Base-by-base conservation (phyloP, 108 stramenopile genomes). In the Pseudonitzschia delicatissima region DNA sequence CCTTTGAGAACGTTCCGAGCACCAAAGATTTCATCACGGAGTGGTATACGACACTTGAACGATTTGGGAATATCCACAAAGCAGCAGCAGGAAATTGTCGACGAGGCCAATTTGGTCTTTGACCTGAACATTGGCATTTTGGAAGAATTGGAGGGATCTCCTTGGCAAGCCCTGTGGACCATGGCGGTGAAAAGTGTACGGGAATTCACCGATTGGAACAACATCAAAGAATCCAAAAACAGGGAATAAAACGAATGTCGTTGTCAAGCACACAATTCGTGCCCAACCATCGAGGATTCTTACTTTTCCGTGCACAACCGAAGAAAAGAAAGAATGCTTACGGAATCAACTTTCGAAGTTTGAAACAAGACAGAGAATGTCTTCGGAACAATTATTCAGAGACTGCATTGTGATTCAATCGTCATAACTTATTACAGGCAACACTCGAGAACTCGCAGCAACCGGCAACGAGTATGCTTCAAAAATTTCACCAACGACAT, bases 91-190 rank as follows among this genome's bases (percentile, higher is more conserved):
- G 80, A 68, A 11, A 87, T 87, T 68, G 82, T 87, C 27, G 82
- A 87, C 58, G 85, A 87, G 67, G 85, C 79, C 2, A 87, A 87
- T 67, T 57, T 81, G 6, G 82, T 87, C 12, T 87, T 87, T 72
- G 77, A 37, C n/a, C 44, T 83, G 33, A 87, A 87, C 53, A 82
- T 87, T 67, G 85, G 57, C n/a, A 63, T 87, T 31, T 64, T 87
- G 27, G 48, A 81, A 52, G 85, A 87, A 55, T 59, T 87, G 45
- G 82, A 81, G 21, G 85, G 85, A 5, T 79, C 73, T 26, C 70
- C 79, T 0, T 39, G 76, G 11, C 47, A 47, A 45, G 76, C 82
- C 0, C 66, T 80, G 37, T 59, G 72, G 57, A 48, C 66, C 29
- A 48, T 83, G 59, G 62, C 74, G 26, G 33, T 77, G 8, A 79